Evolutionary conservation across 768 basidiomycete species (phyloP).

Genomic region (Gloeostereum incarnatum): DNA sequence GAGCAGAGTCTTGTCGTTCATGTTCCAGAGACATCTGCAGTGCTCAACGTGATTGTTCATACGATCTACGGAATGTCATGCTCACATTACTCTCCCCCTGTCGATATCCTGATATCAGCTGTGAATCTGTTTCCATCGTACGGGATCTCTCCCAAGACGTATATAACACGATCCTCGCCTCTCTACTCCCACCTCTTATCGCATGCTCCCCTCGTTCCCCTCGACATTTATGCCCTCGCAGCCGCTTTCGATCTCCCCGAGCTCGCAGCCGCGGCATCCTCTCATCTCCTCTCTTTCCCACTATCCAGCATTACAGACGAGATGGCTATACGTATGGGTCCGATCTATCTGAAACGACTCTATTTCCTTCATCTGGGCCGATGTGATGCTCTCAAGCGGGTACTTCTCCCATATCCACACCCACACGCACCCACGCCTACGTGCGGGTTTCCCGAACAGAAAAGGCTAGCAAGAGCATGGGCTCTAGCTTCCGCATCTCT

Average conservation of each 20-base stretch:
- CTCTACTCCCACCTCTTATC: constrained; percentile 55
- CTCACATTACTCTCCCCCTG: constrained; percentile 63
- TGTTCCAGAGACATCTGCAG: constrained; percentile 47
- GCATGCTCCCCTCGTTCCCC: constrained; percentile 56
- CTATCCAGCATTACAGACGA: constrained; percentile 65
- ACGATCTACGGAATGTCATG: constrained; percentile 64
- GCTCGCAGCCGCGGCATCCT: constrained; percentile 67
- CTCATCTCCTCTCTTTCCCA: constrained; percentile 64
- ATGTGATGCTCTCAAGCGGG: constrained; percentile 65
- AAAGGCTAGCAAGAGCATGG: constrained; percentile 74
- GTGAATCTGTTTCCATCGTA: constrained; percentile 50
- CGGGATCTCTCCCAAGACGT: constrained; percentile 43
- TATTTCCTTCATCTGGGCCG: constrained; percentile 83
- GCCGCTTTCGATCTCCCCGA: constrained; percentile 58
- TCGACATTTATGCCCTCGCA: constrained; percentile 67
- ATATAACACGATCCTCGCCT: constrained; percentile 39
- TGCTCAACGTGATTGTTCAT: constrained; percentile 70
- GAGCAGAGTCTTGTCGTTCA: constrained; percentile 45
- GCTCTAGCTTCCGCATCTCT: constrained; percentile 76
- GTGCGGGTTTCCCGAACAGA: constrained; percentile 72
- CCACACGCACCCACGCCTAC: constrained; percentile 60
- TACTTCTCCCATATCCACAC: constrained; percentile 65
- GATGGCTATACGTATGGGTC: constrained; percentile 58
- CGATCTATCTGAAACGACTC: constrained; percentile 69
- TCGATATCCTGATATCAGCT: constrained; percentile 36